Evolutionary conservation across 176 grass and related monocot genomes (phyloP).

Genomic region (Avena atlantica): DNA sequence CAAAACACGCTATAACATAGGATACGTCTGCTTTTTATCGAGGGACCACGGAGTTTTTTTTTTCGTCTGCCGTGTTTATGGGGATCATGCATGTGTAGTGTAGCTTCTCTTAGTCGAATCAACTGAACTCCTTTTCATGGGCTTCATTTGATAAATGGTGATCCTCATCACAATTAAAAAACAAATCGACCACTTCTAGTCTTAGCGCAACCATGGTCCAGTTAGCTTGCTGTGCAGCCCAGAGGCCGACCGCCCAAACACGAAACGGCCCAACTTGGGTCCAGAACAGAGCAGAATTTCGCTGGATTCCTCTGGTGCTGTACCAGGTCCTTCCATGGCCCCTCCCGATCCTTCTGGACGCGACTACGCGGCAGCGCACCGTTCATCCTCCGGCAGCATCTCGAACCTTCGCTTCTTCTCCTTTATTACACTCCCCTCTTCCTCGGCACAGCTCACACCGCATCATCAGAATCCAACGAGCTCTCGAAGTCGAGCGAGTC

Average conservation of each 20-base stretch:
- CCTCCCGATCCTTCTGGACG: constrained; percentile 57
- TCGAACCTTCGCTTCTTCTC: constrained; percentile 44
- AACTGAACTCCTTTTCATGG: too few relatives aligned
- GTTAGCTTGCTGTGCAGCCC: background rate
- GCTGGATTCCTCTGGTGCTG: background rate
- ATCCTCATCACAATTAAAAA: too few relatives aligned
- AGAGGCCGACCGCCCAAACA: background rate
- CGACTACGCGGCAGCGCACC: constrained; percentile 57
- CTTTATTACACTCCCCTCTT: constrained; percentile 30
- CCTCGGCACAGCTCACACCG: background rate
- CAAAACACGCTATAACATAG: too few relatives aligned
- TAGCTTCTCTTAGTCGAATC: too few relatives aligned
- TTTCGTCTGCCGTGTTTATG: too few relatives aligned
- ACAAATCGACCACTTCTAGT: too few relatives aligned
- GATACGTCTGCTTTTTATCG: too few relatives aligned
- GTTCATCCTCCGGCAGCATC: constrained; percentile 14
- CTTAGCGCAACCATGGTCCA: too few relatives aligned
- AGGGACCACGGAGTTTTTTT: too few relatives aligned
- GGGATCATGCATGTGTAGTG: too few relatives aligned
- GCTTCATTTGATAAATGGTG: too few relatives aligned
- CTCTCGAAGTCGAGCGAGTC: background rate
- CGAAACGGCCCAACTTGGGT: background rate
- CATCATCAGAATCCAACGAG: background rate
- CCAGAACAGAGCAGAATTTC: background rate
- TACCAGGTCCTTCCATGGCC: background rate